These are phyloP conservation scores for Pythium coloratum DNA, from an alignment of 352 stramenopile species.

Conservation along the genomic window DNA sequence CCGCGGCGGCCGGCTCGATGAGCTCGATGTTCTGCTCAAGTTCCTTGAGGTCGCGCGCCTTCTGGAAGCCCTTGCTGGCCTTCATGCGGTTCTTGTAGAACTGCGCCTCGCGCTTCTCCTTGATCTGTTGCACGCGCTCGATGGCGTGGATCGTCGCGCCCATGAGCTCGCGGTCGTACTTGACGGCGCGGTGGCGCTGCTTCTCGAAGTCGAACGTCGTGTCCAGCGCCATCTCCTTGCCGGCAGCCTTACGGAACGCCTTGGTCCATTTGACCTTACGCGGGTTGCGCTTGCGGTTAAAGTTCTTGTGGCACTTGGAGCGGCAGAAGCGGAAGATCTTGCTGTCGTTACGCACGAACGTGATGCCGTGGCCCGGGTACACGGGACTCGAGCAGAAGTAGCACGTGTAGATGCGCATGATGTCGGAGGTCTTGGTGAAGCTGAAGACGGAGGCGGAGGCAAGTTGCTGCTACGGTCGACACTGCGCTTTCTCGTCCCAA, in stretches of 20 bases:
- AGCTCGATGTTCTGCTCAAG: slow-evolving; percentile 86
- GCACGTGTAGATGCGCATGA: slow-evolving; percentile 98
- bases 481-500: slow-evolving; percentile 7
- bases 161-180: slow-evolving; percentile 99
- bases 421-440: neutral
- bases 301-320: slow-evolving; percentile 99
- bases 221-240: slow-evolving; percentile 99
- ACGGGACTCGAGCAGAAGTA: slow-evolving; percentile 99
- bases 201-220: slow-evolving; percentile 99
- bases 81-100: slow-evolving; percentile 99
- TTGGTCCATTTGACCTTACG: slow-evolving; percentile 99
- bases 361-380: slow-evolving; percentile 99
- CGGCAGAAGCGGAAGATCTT: slow-evolving; percentile 99
- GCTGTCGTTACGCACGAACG: slow-evolving; percentile 99
- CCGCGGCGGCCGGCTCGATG: slow-evolving; percentile 71
- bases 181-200: slow-evolving; percentile 97
- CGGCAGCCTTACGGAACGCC: slow-evolving; percentile 96
- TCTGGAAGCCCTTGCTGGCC: slow-evolving; percentile 73
- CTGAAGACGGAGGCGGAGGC: too few species aligned
- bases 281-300: slow-evolving; percentile 99
- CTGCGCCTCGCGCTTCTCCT: slow-evolving; percentile 93
- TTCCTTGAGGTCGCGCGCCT: slow-evolving; percentile 79
- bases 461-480: neutral
- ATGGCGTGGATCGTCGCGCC: slow-evolving; percentile 98
- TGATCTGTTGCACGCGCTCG: slow-evolving; percentile 97